Base-by-base conservation (phyloP, 768 basidiomycete genomes). In the Macrolepiota dolichaula region DNA sequence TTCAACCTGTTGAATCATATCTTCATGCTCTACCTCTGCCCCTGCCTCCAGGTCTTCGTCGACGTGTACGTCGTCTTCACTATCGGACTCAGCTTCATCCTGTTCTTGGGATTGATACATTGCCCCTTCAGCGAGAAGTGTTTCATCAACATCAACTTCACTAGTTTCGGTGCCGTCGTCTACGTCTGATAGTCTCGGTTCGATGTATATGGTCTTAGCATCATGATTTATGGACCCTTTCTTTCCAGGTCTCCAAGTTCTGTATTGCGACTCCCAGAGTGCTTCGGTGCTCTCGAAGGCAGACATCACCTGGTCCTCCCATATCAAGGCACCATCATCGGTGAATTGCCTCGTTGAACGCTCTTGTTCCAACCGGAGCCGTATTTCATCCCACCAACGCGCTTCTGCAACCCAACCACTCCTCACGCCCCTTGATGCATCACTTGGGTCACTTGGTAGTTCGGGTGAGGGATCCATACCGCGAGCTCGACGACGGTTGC, bases 241-340 rank as follows among this genome's bases (percentile, higher is more conserved):
- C 62, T 56, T 62, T 19, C 64, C 62, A 22, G 87, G 85, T 68
- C 72, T 83, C 88, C 89, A 89, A 10, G 75, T 76, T 69, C 74
- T 85, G 70, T 79, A 82, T 57, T 78, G 65, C 37, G 80, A 73
- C 49, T 90, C 87, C 94, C 94, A 97, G 10, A 95, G 79, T 0
- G 87, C 89, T 73, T 96, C 91, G 25, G 91, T 79, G 65, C 94
- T 96, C 74, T 97, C 89, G 68, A 97, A 98, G 0, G 90, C 85
- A 6, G 94, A 90, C 86, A 92, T 89, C 29, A 92, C 84, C 80
- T 83, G 87, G 63, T 76, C 76, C 67, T 89, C 86, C 92, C 92
- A 94, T 47, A 24, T 54, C 59, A 7, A 55, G 53, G 42, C 47
- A 35, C 52, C 47, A 17, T 66, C 62, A 35, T 27, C 51, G 24